Conservation (phyloP, 495 filamentous ascomycete species). For the Jackrogersella minutella region DNA sequence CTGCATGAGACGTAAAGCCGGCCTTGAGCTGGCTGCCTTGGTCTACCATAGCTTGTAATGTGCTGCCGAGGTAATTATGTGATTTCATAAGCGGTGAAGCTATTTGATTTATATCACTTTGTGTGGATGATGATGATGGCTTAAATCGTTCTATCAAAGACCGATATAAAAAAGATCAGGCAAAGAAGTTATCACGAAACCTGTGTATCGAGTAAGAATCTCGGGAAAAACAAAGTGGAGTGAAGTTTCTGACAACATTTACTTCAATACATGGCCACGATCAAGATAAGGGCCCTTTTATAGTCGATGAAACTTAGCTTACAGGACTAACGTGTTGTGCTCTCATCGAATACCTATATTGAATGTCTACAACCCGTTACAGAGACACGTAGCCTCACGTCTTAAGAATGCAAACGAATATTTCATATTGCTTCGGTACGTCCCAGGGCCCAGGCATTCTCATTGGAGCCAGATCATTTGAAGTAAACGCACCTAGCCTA, state of each 20-base stretch:
- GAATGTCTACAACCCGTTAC: neutral
- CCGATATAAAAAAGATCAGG: no score
- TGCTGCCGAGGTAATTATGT: neutral
- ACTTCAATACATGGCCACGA: no score
- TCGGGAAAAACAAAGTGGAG: no score
- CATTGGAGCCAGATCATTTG: neutral
- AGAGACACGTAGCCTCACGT: neutral
- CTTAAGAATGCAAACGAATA: neutral
- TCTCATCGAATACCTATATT: neutral
- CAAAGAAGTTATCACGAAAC: no score
- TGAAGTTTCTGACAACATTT: no score
- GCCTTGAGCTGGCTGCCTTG: neutral
- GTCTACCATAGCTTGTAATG: neutral
- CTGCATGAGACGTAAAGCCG: neutral
- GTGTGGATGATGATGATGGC: no score
- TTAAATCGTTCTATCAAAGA: no score
- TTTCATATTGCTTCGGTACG: neutral
- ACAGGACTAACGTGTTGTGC: neutral
- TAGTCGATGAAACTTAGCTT: neutral
- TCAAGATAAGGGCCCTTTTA: no score
- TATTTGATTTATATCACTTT: no score
- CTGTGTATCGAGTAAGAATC: no score
- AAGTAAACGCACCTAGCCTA: neutral
- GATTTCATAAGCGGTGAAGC: no score
- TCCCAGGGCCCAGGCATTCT: neutral